Percentiles rank a stretch among this genome's conserved stretches.
These are phyloP conservation scores for Patellaria atrata DNA, from an alignment of 495 filamentous ascomycete genomes.

Conservation along the genomic window DNA sequence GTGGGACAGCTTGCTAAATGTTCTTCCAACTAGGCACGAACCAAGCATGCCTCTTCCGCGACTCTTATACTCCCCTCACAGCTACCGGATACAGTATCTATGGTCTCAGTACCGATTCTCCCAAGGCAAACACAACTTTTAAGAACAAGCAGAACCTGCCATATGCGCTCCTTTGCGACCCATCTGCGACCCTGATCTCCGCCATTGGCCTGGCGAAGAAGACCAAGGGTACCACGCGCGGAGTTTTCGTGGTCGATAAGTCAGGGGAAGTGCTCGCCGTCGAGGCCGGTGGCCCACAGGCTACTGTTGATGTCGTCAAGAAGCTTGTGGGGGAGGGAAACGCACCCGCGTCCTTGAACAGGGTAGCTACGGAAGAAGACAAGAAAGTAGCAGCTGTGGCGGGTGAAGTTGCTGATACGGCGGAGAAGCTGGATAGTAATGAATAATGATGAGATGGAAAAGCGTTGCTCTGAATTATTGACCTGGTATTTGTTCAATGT, in stretches of 20 bases:
- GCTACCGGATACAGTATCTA: slow-evolving; percentile 72
- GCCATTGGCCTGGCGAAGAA: slow-evolving; percentile 29
- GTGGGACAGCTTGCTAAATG: too few species aligned
- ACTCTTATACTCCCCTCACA: slow-evolving; percentile 61
- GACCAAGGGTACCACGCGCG: slow-evolving; percentile 50
- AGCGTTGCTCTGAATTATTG: too few species aligned
- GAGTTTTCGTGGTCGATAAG: slow-evolving; percentile 81
- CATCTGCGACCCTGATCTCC: slow-evolving; percentile 42
- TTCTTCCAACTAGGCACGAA: slow-evolving; percentile 53
- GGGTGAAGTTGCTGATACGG: slow-evolving; percentile 26
- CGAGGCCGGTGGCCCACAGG: slow-evolving; percentile 43
- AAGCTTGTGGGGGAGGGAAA: slow-evolving; percentile 28
- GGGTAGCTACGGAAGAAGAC: slow-evolving; percentile 16
- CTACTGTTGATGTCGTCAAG: slow-evolving; percentile 43
- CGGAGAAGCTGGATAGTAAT: slow-evolving; percentile 21
- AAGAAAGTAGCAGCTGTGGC: slow-evolving; percentile 19
- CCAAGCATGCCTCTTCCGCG: slow-evolving; percentile 87
- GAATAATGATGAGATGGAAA: slow-evolving; percentile 12
- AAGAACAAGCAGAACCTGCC: slow-evolving; percentile 76
- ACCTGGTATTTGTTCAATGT: too few species aligned
- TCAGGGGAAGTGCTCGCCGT: slow-evolving; percentile 48
- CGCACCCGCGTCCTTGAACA: neutral
- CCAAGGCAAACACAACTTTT: slow-evolving; percentile 84
- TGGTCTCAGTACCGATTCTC: slow-evolving; percentile 72
- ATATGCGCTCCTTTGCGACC: slow-evolving; percentile 80